Evolutionary conservation across 2,329 filamentous ascomycete genomes (phyloP), one percentile per base, ranked within the genome.

Genomic region (Tolypocladium ovalisporum): DNA sequence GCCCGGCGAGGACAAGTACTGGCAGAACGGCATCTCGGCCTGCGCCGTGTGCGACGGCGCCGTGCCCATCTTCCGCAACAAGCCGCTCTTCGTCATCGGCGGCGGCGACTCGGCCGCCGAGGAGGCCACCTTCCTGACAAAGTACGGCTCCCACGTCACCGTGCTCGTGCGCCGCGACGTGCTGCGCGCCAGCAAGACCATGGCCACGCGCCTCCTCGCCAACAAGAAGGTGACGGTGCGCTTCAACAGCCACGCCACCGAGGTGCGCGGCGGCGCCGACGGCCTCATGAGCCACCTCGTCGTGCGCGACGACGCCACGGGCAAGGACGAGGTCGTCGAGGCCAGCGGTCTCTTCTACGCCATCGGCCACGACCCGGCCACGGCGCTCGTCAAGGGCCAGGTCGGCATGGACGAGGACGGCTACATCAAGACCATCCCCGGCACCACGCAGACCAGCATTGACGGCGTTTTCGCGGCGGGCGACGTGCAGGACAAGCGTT

Each of bases 31-130:
- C 64, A 90, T 99, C 70, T 94, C 88, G 55, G 94, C 94, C 54
- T 99, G 94, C 75, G 94, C 94, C 37, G 94, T 99, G 54, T 99
- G 94, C 76, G 94, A 99, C 70, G 94, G 94, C 62, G 94, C 92
- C 54, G 87, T 97, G 52, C 94, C 94, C 60, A 97, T 99, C 73
- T 99, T 96, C 86, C 84, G 93, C 66, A 90, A 97, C 75, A 96
- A 96, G 81, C 93, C 89, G 10, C 80, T 99, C 57, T 90, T 93
- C 44, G 94, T 99, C 54, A 97, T 99, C 62, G 94, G 94, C 62
- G 95, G 94, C 62, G 94, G 94, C 67, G 94, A 99, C 76, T 96
- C 90, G 19, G 94, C 94, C 22, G 94, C 95, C 34, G 95, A 99
- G 76, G 94, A 99, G 82, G 91, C 92, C 57, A 87, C 96, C 66